These are phyloP conservation scores for Elsinoe australis DNA, from an alignment of 2,329 filamentous ascomycete species.

Conservation along the genomic window DNA sequence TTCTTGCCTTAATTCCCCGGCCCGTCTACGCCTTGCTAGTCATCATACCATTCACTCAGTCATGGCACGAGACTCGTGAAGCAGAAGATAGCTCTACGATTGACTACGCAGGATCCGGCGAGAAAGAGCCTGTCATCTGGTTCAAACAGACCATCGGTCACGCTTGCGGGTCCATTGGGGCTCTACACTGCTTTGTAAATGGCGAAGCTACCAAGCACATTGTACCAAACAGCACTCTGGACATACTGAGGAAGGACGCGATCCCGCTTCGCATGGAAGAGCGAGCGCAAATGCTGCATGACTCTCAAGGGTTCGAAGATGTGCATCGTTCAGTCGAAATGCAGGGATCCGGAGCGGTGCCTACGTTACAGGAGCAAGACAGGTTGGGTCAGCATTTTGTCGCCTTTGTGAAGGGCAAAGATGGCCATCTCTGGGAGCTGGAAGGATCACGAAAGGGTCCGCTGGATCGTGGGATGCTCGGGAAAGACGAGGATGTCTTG, in stretches of 20 bases:
- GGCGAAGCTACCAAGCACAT: slow-evolving; percentile 40
- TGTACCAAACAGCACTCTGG: slow-evolving; percentile 37
- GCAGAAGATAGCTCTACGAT: slow-evolving; percentile 35
- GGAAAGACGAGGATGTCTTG: slow-evolving; percentile 39
- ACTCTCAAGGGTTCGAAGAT: slow-evolving; percentile 38
- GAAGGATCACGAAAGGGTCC: slow-evolving; percentile 40
- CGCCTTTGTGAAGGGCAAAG: slow-evolving; percentile 40
- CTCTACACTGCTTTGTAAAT: slow-evolving; percentile 50
- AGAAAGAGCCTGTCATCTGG: slow-evolving; percentile 49
- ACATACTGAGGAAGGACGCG: slow-evolving; percentile 38
- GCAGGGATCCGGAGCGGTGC: slow-evolving; percentile 32
- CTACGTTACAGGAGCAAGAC: slow-evolving; percentile 26
- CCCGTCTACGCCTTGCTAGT: slow-evolving; percentile 49
- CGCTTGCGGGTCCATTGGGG: slow-evolving; percentile 52
- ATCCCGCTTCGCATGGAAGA: slow-evolving; percentile 38
- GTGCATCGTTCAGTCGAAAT: slow-evolving; percentile 38
- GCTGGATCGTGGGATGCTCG: slow-evolving; percentile 36
- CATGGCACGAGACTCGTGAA: slow-evolving; percentile 38
- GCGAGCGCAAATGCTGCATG: slow-evolving; percentile 47
- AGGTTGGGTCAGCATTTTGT: slow-evolving; percentile 38
- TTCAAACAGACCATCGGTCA: slow-evolving; percentile 53
- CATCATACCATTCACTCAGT: slow-evolving; percentile 39
- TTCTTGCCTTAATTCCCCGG: slow-evolving; percentile 45
- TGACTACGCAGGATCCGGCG: slow-evolving; percentile 42
- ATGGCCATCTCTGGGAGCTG: slow-evolving; percentile 42